A percentile compares a stretch with the other conserved stretches of the same genome.
Evolutionary conservation across 305 asterid species (phyloP).

Genomic region (Fraxinus latifolia): DNA sequence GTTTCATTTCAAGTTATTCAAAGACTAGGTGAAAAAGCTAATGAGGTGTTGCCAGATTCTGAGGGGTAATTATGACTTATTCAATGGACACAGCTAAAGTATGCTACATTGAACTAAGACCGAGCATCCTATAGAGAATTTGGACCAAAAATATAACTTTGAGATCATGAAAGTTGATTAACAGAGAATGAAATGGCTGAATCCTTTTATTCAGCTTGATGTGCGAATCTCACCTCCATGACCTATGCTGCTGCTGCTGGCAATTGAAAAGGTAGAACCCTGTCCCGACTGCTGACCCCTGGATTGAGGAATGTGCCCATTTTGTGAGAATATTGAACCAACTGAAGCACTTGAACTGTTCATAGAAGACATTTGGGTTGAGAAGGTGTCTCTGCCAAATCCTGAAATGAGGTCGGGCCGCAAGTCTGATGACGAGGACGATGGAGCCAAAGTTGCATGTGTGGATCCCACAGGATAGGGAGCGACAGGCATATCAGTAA

Average conservation of each 20-base stretch:
- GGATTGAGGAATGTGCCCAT: constrained; percentile 49
- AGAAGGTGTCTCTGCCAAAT: constrained; percentile 48
- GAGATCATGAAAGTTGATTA: constrained; percentile 24
- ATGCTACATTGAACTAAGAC: constrained; percentile 37
- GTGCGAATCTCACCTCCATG: constrained; percentile 43
- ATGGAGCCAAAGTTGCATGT: constrained; percentile 67
- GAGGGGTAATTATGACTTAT: constrained; percentile 38
- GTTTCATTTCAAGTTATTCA: constrained; percentile 31
- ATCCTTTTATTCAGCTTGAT: constrained; percentile 29
- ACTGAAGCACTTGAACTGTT: constrained; percentile 44
- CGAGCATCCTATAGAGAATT: constrained; percentile 30
- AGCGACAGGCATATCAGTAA: constrained; percentile 80
- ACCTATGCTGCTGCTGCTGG: constrained; percentile 38
- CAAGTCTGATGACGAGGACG: constrained; percentile 70
- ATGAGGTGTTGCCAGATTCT: constrained; percentile 30
- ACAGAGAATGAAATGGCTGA: constrained; percentile 25
- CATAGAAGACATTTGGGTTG: constrained; percentile 60
- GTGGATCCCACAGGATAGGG: constrained; percentile 82
- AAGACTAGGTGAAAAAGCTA: constrained; percentile 37
- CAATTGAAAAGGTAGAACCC: constrained; percentile 50
- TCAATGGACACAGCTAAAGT: constrained; percentile 31
- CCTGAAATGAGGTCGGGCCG: constrained; percentile 59
- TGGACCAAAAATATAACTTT: constrained; percentile 30
- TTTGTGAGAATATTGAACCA: constrained; percentile 42
- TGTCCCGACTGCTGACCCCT: constrained; percentile 45